phyloP scores from a whole-genome alignment of 129 eudicot genomes.

The Deinandra increscens region DNA sequence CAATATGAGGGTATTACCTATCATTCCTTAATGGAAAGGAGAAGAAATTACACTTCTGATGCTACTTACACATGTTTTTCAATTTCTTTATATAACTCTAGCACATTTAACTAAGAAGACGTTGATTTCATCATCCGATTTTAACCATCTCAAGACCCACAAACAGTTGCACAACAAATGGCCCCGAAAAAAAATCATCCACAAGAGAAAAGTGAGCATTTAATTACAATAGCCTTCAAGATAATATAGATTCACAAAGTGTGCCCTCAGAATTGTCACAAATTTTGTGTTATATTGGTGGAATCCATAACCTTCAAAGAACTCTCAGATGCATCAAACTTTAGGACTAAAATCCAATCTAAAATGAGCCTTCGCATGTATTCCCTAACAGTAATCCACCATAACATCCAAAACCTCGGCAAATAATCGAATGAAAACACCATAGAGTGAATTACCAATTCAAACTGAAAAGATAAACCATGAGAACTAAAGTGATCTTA shows the following conservation, averaged over 20 bases:
- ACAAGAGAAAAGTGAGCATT: neutral
- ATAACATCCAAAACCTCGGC: no score
- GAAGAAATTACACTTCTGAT: neutral
- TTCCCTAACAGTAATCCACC: neutral
- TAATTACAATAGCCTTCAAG: neutral
- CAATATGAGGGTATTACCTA: neutral
- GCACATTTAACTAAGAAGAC: neutral
- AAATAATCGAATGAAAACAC: neutral
- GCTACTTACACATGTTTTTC: neutral
- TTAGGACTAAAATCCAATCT: neutral
- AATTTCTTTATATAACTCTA: no score
- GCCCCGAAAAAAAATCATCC: neutral
- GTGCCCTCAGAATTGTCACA: neutral
- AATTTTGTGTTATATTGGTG: neutral
- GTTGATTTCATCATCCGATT: no score
- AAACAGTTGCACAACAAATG: neutral
- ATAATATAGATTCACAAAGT: constrained; percentile 8
- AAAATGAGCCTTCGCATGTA: neutral
- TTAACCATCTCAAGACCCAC: neutral
- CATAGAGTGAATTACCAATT: neutral
- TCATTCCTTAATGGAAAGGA: neutral
- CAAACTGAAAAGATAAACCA: neutral
- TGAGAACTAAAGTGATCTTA: constrained; percentile 4
- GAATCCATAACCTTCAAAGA: neutral
- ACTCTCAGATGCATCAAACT: constrained; percentile 9